Evolutionary conservation across 2,329 filamentous ascomycete species (phyloP), one percentile per base, ranked within the genome.

Genomic region (Phaeoacremonium minimum): DNA sequence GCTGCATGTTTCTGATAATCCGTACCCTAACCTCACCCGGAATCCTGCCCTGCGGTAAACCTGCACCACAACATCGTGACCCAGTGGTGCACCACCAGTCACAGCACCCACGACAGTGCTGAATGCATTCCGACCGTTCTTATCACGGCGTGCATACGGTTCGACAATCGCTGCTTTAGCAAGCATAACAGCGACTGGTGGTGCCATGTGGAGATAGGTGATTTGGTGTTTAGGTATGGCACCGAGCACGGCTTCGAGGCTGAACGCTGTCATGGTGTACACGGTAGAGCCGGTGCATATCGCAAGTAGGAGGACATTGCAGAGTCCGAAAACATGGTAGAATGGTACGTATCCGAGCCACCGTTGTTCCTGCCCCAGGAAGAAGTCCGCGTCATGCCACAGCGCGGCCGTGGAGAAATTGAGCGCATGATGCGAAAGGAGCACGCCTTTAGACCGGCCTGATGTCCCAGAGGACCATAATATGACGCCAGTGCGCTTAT

Each of bases 1-100:
- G 49, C 80, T 85, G 12, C 83, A 86, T 4, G 67, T 71, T 57
- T 88, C 85, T 11, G 83, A 87, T 75, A 88, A 83, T 1, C 85
- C 85, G 70, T 83, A 88, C 2, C 83, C 85, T 51, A 87, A 75
- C 52, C 62, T 46, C 8, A 64, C 44, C 3, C 56, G 48, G 47
- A 69, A 60, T 53, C 77, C 83, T 17, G 80, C 57, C 17, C 65
- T 65, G 50, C 81, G 72, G 52, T 82, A 80, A 12, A 81, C 73
- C 46, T 83, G 75, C 20, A 65, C 64, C 30, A 71, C 70, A 11
- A 77, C 64, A 45, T 80, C 71, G 30, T 65, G 63, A 2, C 67
- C 66, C 4, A 81, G 55, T 1, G 83, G 83, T 4, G 84, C 84
- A 4, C 83, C 83, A 28, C 84, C 84, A 32, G 69, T 75, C 0